Evolutionary conservation across 768 basidiomycete species (phyloP), one percentile per base, ranked within the genome.

Genomic region (Cantharellus cinnabarinus): DNA sequence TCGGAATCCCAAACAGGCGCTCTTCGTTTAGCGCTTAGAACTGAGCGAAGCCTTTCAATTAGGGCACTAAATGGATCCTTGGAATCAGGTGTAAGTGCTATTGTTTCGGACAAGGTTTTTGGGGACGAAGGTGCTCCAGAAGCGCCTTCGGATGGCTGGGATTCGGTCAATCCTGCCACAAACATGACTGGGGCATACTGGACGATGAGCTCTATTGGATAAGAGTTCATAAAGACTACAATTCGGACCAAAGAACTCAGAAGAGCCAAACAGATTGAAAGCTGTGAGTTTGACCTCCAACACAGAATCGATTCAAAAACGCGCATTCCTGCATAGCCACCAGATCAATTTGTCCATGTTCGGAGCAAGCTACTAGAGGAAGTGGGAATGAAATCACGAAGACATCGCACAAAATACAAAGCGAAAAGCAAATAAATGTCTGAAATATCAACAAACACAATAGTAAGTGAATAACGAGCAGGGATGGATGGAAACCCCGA

Each of bases 111-210:
- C 20, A 29, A 29, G 20, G 20, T 29, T 29, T 29, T 29, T 29
- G 20, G 20, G 20, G 20, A 29, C 20, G 20, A 29, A 29, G 20
- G 20, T 29, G 20, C 20, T 29, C 20, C 20, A 29, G 20, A 29
- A 29, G 20, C 57, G 15, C 41, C 41, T 34, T 52, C 50, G 41
- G 58, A 14, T 2, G 61, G 55, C 5, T 58, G 37, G 5, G 51
- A 50, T 5, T 65, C 62, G 44, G 81, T 81, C 51, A 95, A 77
- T 2, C 93, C 93, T 35, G 89, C 89, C 20, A 91, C 85, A 67
- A 95, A 94, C 86, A 98, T 87, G 42, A 98, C 81, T 10, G 94
- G 94, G 20, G 80, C 82, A 50, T 89, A 78, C 68, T 95, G 91
- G n/a, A 78, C 75, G 64, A 95, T 74, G 62, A 97, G 75, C 73